Base-by-base conservation (phyloP, 805 yeast genomes). In the Cyberlindnera mycetangii region DNA sequence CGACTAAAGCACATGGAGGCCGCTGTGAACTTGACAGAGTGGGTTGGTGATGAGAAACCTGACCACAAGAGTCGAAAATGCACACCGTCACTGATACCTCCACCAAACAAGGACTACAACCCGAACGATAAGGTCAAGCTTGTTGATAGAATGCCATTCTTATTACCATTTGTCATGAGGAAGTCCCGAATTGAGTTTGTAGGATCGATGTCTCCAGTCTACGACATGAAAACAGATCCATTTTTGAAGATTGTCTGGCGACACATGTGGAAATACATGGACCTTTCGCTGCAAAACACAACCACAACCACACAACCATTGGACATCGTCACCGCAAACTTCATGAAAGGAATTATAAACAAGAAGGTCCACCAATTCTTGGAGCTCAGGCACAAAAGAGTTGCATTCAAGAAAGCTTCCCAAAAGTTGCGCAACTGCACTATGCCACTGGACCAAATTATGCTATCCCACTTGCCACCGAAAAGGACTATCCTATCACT, bases 121-220 rank as follows among this genome's bases (percentile, higher is more conserved):
- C 52, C 61, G 0, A 55, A 64, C n/a, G 79, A 71, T 11, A 44
- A 44, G 0, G 61, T 78, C 8, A 65, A 71, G 41, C 61, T 77
- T 22, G 70, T 65, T 45, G 75, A 74, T 1, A 66, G 66, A 46
- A 49, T 68, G 6, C 73, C 83, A 0, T 46, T 38, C 25, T 18
- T 39, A n/a, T 14, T 46, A 5, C 46, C 45, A 1, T 64, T 75
- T 41, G 59, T 69, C 36, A 47, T 67, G 15, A 66, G 66, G 15
- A 70, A 66, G 41, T 61, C 70, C 3, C 58, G 77, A 35, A 59
- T 72, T 19, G 66, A 68, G 48, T 69, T 70, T 51, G 72, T 68
- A 57, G 85, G 83, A 0, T 78, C 83, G 0, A 65, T 76, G 32
- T 58, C 81, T 0, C 72, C 79, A 73, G 49, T 72, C 2, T 58